A percentile compares a stretch with the other conserved stretches of the same genome.
These are phyloP conservation scores for Schizonepeta tenuifolia DNA, from an alignment of 257 asterid species.

Conservation along the genomic window DNA sequence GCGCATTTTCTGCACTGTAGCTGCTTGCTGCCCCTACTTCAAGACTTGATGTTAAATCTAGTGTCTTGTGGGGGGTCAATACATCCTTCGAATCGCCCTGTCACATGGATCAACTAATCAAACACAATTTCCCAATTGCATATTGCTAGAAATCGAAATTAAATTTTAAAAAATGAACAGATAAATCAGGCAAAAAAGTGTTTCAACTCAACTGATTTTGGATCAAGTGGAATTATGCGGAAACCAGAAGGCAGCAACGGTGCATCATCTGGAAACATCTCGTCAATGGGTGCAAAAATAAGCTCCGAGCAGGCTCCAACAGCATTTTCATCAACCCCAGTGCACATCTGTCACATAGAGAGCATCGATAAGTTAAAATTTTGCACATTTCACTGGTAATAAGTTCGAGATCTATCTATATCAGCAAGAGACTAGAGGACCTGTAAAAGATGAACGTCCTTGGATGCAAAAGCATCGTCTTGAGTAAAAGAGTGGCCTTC, in stretches of 20 bases:
- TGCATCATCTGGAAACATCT: conserved; percentile 88
- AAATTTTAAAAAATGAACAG: not conserved
- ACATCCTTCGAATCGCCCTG: conserved; percentile 53
- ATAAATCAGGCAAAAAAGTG: not conserved
- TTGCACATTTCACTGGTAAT: not conserved
- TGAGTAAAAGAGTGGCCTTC: conserved; percentile 69
- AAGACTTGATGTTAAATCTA: conserved; percentile 77
- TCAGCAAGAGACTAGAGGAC: conserved; percentile 36
- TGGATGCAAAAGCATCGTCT: conserved; percentile 68
- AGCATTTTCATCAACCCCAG: conserved; percentile 80
- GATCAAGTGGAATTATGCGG: conserved; percentile 78
- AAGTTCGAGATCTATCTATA: conserved; percentile 5
- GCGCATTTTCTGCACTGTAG: conserved; percentile 47
- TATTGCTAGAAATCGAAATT: not conserved
- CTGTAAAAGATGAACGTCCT: conserved; percentile 86
- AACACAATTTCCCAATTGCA: not conserved
- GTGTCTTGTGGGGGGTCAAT: conserved; percentile 55
- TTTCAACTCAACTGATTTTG: conserved; percentile 69
- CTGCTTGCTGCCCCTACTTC: conserved; percentile 62
- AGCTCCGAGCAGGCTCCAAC: conserved; percentile 89
- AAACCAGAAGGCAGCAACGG: conserved; percentile 86
- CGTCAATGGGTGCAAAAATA: conserved; percentile 88
- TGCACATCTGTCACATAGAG: conserved; percentile 63
- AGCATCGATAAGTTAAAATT: conserved; percentile 25
- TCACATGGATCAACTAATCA: conserved; percentile 19